Conservation (phyloP, 2,329 filamentous ascomycete genomes). For the Fusarium armeniacum region DNA sequence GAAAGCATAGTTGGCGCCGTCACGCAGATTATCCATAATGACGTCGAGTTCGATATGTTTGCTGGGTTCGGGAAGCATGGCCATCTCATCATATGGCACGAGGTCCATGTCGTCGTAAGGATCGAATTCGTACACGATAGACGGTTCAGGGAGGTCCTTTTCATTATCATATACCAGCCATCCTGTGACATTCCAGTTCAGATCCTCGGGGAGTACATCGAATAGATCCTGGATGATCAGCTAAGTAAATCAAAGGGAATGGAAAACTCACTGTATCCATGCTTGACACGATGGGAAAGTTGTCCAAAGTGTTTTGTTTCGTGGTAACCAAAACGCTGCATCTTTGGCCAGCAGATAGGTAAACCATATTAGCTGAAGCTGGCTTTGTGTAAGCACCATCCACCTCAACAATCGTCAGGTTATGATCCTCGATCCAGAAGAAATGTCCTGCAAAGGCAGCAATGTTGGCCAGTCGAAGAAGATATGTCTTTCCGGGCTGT, state of each 20-base stretch:
- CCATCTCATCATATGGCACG: conserved; percentile 75
- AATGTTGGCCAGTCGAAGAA: conserved; percentile 68
- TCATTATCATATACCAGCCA: conserved; percentile 71
- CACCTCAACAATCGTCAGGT: conserved; percentile 78
- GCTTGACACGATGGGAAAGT: conserved; percentile 76
- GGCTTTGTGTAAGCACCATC: conserved; percentile 78
- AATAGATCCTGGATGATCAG: conserved; percentile 69
- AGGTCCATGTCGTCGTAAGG: conserved; percentile 82
- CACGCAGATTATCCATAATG: conserved; percentile 71
- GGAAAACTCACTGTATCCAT: conserved; percentile 72
- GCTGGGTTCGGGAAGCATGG: conserved; percentile 72
- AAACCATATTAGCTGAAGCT: conserved; percentile 72
- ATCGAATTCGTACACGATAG: conserved; percentile 71
- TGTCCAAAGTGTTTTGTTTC: conserved; percentile 69
- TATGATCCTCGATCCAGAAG: conserved; percentile 76
- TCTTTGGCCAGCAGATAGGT: conserved; percentile 77
- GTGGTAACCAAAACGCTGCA: conserved; percentile 73
- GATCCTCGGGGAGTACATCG: conserved; percentile 72
- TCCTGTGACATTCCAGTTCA: conserved; percentile 78
- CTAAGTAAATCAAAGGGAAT: neutral
- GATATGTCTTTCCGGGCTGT: conserved; percentile 71
- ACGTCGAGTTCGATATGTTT: conserved; percentile 74
- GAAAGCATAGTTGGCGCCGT: conserved; percentile 74
- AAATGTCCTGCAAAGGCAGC: conserved; percentile 78
- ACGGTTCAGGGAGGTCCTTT: conserved; percentile 64